phyloP scores from a whole-genome alignment of 1,284 basidiomycete species.

The Irpex sp. region DNA sequence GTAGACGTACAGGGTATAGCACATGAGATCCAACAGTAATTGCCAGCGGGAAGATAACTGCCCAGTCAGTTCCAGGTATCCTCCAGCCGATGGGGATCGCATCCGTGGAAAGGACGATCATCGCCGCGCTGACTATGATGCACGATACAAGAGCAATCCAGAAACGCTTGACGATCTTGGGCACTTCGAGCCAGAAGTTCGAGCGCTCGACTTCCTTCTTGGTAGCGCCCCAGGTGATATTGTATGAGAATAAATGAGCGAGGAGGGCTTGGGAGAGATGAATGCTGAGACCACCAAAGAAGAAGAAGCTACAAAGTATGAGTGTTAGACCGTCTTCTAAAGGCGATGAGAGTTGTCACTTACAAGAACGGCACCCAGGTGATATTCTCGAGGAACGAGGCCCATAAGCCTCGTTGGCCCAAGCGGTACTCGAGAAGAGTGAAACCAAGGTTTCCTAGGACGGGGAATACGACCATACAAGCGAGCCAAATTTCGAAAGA shows the following conservation, averaged over 20 bases:
- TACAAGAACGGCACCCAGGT: constrained; percentile 80
- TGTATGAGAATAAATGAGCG: constrained; percentile 80
- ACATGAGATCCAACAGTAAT: constrained; percentile 62
- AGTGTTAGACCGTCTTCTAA: constrained; percentile 10
- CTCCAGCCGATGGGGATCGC: constrained; percentile 60
- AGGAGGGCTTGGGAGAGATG: constrained; percentile 73
- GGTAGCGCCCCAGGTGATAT: constrained; percentile 80
- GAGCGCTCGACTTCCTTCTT: constrained; percentile 78
- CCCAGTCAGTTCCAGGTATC: constrained; percentile 58
- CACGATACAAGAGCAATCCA: constrained; percentile 59
- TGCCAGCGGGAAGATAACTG: constrained; percentile 65
- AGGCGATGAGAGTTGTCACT: constrained; percentile 25
- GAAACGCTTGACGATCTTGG: constrained; percentile 73
- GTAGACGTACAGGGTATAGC: constrained; percentile 56
- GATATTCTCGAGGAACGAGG: constrained; percentile 59
- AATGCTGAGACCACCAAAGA: constrained; percentile 77
- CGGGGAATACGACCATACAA: constrained; percentile 73
- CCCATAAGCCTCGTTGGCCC: constrained; percentile 54
- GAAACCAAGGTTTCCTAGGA: constrained; percentile 67
- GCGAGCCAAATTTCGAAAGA: constrained; percentile 76
- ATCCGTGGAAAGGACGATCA: constrained; percentile 51
- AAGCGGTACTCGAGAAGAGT: constrained; percentile 75
- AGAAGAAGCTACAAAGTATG: constrained; percentile 61
- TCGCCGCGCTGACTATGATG: constrained; percentile 40
- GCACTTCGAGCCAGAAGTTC: constrained; percentile 87